These are phyloP conservation scores for Lactifluus volemus DNA, from an alignment of 768 basidiomycete genomes.

Conservation along the genomic window DNA sequence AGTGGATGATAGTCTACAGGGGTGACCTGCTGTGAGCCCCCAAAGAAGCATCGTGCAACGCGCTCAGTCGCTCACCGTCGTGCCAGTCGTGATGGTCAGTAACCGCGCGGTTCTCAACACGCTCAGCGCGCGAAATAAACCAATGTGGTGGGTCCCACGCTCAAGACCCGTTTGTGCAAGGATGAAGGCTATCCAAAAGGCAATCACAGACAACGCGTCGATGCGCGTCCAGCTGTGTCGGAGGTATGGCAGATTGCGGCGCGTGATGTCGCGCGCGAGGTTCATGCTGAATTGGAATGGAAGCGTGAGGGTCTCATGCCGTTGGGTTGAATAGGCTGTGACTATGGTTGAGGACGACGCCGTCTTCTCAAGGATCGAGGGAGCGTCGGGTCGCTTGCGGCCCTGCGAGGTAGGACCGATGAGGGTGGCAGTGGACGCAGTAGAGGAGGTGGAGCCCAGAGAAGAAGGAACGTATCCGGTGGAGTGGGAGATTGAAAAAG, in stretches of 20 bases:
- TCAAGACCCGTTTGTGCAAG: slow-evolving; percentile 66
- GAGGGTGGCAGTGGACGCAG: slow-evolving; percentile 14
- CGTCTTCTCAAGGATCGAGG: neutral
- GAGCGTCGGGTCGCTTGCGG: slow-evolving; percentile 1
- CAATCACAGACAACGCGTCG: slow-evolving; percentile 76
- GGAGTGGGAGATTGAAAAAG: slow-evolving; percentile 40
- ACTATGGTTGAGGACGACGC: neutral
- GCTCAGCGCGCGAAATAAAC: slow-evolving; percentile 81
- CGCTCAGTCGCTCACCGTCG: slow-evolving; percentile 50
- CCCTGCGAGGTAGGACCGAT: neutral
- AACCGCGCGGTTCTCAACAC: slow-evolving; percentile 77
- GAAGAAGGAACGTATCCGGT: slow-evolving; percentile 1
- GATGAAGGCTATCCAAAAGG: slow-evolving; percentile 80
- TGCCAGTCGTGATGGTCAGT: slow-evolving; percentile 83
- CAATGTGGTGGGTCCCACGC: slow-evolving; percentile 61
- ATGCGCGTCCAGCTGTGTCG: slow-evolving; percentile 90
- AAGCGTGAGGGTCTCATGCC: slow-evolving; percentile 42
- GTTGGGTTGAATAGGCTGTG: neutral
- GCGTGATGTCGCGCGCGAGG: slow-evolving; percentile 46
- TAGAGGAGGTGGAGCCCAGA: neutral
- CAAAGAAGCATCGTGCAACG: neutral
- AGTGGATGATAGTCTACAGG: slow-evolving; percentile 74
- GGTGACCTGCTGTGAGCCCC: neutral
- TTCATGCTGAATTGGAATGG: slow-evolving; percentile 57
- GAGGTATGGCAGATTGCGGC: slow-evolving; percentile 73